These are phyloP conservation scores for Acorus calamus DNA, from an alignment of 106 monocot genomes.

Conservation along the genomic window DNA sequence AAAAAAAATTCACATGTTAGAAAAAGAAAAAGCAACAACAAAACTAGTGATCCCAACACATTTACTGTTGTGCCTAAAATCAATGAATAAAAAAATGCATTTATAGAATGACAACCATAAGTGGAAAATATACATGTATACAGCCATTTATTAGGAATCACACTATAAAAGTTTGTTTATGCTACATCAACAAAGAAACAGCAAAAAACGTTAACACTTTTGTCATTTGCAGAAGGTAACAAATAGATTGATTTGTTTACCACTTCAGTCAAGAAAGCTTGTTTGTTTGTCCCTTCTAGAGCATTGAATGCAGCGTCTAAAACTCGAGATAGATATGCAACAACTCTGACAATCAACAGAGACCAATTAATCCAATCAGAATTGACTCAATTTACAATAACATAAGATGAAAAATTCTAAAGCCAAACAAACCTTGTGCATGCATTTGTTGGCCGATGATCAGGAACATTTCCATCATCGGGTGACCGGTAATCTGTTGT, in stretches of 20 bases:
- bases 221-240: background rate
- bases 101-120: no score
- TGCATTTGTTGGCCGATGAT: constrained; percentile 95
- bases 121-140: no score
- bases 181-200: background rate
- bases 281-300: constrained; percentile 94
- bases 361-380: background rate
- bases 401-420: no score
- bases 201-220: background rate
- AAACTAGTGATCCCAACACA: no score
- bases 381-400: no score
- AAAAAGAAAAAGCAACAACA: no score
- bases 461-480: constrained; percentile 92
- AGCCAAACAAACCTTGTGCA: constrained; percentile 47
- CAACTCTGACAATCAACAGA: constrained; percentile 47
- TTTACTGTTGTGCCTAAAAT: no score
- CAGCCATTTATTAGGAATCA: no score
- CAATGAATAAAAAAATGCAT: no score
- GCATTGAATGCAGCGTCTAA: constrained; percentile 92
- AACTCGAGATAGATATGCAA: constrained; percentile 90
- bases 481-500: constrained; percentile 75
- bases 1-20: no score
- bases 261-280: constrained; percentile 91
- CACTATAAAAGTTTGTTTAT: no score
- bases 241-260: constrained; percentile 24